These are phyloP conservation scores for Chenopodium suecicum DNA, from an alignment of 148 eudicot genomes.

Conservation along the genomic window DNA sequence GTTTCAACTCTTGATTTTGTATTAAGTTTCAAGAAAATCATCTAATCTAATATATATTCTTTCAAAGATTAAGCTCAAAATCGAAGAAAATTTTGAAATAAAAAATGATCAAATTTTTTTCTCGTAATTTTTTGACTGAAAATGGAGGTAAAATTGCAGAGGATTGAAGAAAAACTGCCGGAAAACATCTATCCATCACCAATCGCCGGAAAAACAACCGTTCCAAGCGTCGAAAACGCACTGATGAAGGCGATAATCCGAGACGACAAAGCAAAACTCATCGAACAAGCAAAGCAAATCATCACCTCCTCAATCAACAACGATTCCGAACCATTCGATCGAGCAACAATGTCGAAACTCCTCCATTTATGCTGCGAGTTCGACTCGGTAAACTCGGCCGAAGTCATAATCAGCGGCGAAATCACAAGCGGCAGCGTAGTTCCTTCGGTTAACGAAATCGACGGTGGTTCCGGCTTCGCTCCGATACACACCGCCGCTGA, in stretches of 20 bases:
- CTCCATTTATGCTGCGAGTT: constrained; percentile 39
- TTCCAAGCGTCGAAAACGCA: background rate
- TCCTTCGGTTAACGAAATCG: constrained; percentile 32
- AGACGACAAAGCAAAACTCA: constrained; percentile 26
- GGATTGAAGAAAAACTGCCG: constrained; percentile 12
- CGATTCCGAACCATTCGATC: constrained; percentile 15
- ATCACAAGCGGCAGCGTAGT: background rate
- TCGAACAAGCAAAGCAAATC: constrained; percentile 1
- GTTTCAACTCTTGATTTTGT: background rate
- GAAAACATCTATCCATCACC: constrained; percentile 12
- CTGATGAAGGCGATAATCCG: constrained; percentile 28
- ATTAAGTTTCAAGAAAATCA: background rate
- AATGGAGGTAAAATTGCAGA: constrained; percentile 11
- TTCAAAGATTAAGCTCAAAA: background rate
- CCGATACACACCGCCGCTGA: constrained; percentile 43
- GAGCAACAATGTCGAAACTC: constrained; percentile 20
- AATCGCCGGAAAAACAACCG: background rate
- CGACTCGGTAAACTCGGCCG: constrained; percentile 25
- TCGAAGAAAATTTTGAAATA: too few relatives aligned
- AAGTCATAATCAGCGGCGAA: constrained; percentile 32
- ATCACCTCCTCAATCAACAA: background rate
- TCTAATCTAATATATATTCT: background rate
- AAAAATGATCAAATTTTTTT: background rate
- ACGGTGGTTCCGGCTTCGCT: constrained; percentile 17
- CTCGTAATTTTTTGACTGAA: background rate